Percentiles rank a stretch among this genome's conserved stretches.
These are phyloP conservation scores for Groenewaldozyma tartarivorans DNA, from an alignment of 805 yeast genomes.

Conservation along the genomic window DNA sequence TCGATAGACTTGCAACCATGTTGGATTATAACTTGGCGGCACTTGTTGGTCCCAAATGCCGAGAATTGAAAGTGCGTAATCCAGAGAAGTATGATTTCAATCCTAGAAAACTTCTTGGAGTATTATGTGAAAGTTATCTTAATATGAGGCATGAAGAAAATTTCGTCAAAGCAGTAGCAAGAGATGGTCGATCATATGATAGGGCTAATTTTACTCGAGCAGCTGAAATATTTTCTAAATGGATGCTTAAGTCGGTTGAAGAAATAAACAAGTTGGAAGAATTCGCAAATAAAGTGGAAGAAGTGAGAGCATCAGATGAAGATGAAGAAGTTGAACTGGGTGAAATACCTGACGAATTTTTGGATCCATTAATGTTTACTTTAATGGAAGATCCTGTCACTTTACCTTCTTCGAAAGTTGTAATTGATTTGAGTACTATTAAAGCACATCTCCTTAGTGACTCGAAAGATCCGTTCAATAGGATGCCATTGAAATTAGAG, in stretches of 20 bases:
- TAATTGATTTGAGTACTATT: constrained; percentile 83
- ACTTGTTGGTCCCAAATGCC: constrained; percentile 92
- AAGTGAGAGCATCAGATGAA: constrained; percentile 42
- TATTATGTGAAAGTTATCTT: constrained; percentile 64
- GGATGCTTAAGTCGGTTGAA: constrained; percentile 44
- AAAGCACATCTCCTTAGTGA: constrained; percentile 91
- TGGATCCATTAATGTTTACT: constrained; percentile 95
- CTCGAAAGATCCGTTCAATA: constrained; percentile 94
- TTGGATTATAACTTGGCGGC: constrained; percentile 82
- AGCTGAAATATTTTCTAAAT: constrained; percentile 47
- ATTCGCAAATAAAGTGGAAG: constrained; percentile 61
- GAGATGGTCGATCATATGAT: constrained; percentile 85
- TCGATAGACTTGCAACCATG: constrained; percentile 93
- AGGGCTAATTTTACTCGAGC: constrained; percentile 63
- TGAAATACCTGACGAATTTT: constrained; percentile 90
- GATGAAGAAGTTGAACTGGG: constrained; percentile 83
- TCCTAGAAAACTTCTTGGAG: constrained; percentile 61
- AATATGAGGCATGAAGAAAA: constrained; percentile 56
- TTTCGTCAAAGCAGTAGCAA: constrained; percentile 72
- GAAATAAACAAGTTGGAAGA: constrained; percentile 41
- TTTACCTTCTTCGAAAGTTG: constrained; percentile 78
- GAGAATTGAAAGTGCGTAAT: constrained; percentile 72
- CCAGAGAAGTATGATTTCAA: constrained; percentile 79
- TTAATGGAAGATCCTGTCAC: constrained; percentile 93
- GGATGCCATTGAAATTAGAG: constrained; percentile 81